Base-by-base conservation (phyloP, 2,329 filamentous ascomycete genomes). In the Neofusicoccum cordaticola region DNA sequence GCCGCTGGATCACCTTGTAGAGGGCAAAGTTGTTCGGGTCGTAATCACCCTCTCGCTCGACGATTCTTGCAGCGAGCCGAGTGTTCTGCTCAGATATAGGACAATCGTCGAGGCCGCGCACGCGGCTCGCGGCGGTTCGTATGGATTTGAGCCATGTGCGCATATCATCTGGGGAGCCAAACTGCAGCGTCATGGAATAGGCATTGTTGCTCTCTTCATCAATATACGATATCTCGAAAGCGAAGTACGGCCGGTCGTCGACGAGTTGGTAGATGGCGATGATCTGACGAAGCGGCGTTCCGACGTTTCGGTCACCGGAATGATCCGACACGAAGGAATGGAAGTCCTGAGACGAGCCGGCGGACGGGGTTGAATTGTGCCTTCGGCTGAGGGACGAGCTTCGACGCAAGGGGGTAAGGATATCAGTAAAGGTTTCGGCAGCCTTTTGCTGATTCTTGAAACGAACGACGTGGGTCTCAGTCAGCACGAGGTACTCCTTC, bases 401-500 rank as follows among this genome's bases (percentile, higher is more conserved):
- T 5, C 70, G 58, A 75, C 75, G 22, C 70, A 74, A 73, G 7
- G 34, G 8, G 39, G 19, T 64, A 75, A 67, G 68, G 69, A 45
- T 63, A 50, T 65, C 37, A 22, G 84, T 82, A 69, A 90, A 91
- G 44, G 82, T 79, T 65, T 91, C 88, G 34, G 83, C 81, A 12
- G 89, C 89, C 73, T 88, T 88, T 50, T 81, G 78, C 69, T 90
- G 86, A 70, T 80, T 89, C 74, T 90, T 90, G 79, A 89, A 90
- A 12, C 88, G 83, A 63, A 90, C 77, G 63, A 91, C 77, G 73
- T 90, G 86, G 5, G 83, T 85, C 68, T 90, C 88, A 6, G 88
- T 91, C 68, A 91, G 79, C 13, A 91, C 89, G 63, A 91, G 78
- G 70, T 89, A 91, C 73, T 91, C 88, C 75, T 84, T 88, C 78